Base-by-base conservation (phyloP, 225 moss, liverwort and hornwort species). In the Physcomitrium patens region DNA sequence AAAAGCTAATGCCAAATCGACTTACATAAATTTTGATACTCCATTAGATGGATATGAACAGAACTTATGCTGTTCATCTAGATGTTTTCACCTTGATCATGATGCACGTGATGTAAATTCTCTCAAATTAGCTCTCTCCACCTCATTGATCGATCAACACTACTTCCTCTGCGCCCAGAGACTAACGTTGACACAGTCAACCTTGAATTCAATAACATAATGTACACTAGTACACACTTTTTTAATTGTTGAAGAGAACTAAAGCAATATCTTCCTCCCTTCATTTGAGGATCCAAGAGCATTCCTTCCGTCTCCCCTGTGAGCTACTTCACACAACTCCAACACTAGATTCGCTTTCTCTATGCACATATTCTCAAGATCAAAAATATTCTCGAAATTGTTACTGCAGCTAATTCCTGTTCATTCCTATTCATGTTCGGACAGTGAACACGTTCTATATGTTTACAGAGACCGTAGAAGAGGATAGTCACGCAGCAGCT, bases 401-500 rank as follows among this genome's bases (percentile, higher is more conserved):
- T 18, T 64, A 74, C 69, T 64, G 24, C 63, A 75, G 9, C 10
- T 70, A 64, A 31, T 64, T 46, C 56, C 41, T 7, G 20, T 26
- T 69, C 64, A 47, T 20, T 13, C 56, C 41, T 7, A 31, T 26
- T 69, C 64, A 47, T 20, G 22, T 41, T 37, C 11, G 13, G 5
- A 42, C 22, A 55, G 63, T 22, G 64, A 65, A 52, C 63, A 22
- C 18, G 5, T 44, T 70, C 18, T 54, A 10, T 26, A 15, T 27
- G 45, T 22, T 58, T 75, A 95, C 18, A 95, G 58, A 64, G 95
- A 95, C 74, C 89, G 83, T 72, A 95, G 85, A 56, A 95, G 91
- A 17, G 95, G 95, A 60, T 95, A 95, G 60, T 95, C 91, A 12
- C 93, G 92, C 22, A 95, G 86, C 57, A 95, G 79, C 68, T 95